phyloP scores from a whole-genome alignment of 306 rosid genomes.

The Phaseolus lunatus region DNA sequence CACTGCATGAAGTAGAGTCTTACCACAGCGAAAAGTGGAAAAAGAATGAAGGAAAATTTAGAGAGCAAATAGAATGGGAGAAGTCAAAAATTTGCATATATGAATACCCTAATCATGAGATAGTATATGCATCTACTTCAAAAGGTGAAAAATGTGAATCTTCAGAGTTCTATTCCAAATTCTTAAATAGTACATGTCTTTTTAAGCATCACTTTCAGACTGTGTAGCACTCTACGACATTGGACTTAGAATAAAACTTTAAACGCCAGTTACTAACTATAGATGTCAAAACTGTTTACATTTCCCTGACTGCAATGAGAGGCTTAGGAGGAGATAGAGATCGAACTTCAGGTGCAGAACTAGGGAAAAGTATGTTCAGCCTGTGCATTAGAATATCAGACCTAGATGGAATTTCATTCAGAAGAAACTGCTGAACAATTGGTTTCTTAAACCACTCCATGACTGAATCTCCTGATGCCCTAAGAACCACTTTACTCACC shows the following conservation, averaged over 20 bases:
- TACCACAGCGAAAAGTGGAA: too few species aligned
- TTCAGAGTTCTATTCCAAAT: slow-evolving; percentile 22
- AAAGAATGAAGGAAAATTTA: background rate
- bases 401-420: slow-evolving; percentile 86
- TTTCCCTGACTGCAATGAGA: slow-evolving; percentile 67
- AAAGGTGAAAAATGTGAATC: background rate
- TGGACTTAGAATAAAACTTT: slow-evolving; percentile 28
- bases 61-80: background rate
- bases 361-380: slow-evolving; percentile 90
- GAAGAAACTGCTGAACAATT: slow-evolving; percentile 93
- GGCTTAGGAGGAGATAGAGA: slow-evolving; percentile 85
- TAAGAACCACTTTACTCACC: slow-evolving; percentile 93
- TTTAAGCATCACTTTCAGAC: slow-evolving; percentile 68
- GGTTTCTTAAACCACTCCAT: slow-evolving; percentile 99
- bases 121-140: background rate
- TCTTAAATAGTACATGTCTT: slow-evolving; percentile 38
- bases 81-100: background rate
- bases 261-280: slow-evolving; percentile 21
- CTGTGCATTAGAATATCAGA: slow-evolving; percentile 91
- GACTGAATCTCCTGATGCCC: slow-evolving; percentile 92
- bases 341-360: slow-evolving; percentile 93
- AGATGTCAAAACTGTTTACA: slow-evolving; percentile 47
- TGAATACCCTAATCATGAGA: slow-evolving; percentile 6
- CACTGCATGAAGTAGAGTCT: background rate
- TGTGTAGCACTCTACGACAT: slow-evolving; percentile 45